phyloP scores from a whole-genome alignment of 371 early-diverging fungal genomes.

The Lichtheimia corymbifera region DNA sequence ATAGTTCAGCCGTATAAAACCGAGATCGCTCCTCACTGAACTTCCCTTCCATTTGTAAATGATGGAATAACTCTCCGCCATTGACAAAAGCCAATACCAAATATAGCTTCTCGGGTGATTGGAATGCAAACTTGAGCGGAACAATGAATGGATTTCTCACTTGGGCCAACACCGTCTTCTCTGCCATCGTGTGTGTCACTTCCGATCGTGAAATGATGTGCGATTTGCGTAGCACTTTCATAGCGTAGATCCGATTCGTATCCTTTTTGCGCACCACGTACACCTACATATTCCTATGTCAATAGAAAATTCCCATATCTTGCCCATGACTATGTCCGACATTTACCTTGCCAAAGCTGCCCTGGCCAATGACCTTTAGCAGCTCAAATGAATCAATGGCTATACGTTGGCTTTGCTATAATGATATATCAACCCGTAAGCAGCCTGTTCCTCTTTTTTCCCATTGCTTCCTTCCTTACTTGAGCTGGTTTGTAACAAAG shows the following conservation, averaged over 20 bases:
- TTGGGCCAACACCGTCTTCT: constrained; percentile 84
- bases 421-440: constrained; percentile 1
- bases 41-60: constrained; percentile 78
- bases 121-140: constrained; percentile 86
- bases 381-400: constrained; percentile 92
- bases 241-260: constrained; percentile 93
- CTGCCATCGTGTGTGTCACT: constrained; percentile 85
- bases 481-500: constrained; percentile 69
- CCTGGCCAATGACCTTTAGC: constrained; percentile 94
- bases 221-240: constrained; percentile 95
- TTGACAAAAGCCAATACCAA: constrained; percentile 91
- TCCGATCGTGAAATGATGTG: constrained; percentile 91
- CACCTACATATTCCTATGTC: constrained; percentile 37
- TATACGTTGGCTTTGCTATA: constrained; percentile 60
- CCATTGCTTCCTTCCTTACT: constrained; percentile 23
- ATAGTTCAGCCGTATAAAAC: constrained; percentile 75
- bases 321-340: no score
- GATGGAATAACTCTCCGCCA: constrained; percentile 95
- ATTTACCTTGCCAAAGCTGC: constrained; percentile 86
- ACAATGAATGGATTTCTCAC: constrained; percentile 89
- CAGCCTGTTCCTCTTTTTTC: neutral
- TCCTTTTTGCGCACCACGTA: constrained; percentile 95
- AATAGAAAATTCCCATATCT: neutral
- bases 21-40: constrained; percentile 69
- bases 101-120: constrained; percentile 85